These are phyloP conservation scores for Stromatinia cepivora DNA, from an alignment of 2,329 filamentous ascomycete species.

Conservation along the genomic window DNA sequence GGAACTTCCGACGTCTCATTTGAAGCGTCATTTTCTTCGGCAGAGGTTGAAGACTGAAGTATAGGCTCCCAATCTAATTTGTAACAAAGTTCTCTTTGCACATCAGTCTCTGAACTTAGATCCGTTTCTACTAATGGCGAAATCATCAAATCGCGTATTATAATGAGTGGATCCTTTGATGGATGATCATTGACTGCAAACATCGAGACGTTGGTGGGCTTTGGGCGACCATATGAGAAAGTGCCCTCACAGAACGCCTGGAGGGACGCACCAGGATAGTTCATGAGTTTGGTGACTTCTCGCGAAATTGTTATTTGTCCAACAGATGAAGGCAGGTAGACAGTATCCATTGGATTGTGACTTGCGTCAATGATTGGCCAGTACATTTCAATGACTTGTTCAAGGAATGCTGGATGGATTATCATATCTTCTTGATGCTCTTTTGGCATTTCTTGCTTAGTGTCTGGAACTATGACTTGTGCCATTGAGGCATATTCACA, in stretches of 20 bases:
- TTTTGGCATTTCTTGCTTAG: conserved; percentile 40
- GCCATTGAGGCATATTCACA: conserved; percentile 11
- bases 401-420: conserved; percentile 59
- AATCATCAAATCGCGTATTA: conserved; percentile 44
- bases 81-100: conserved; percentile 49
- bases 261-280: conserved; percentile 42
- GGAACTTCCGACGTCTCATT: neutral
- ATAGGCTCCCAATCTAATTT: conserved; percentile 50
- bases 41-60: conserved; percentile 32
- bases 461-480: conserved; percentile 18
- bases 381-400: conserved; percentile 45
- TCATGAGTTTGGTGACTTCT: conserved; percentile 42
- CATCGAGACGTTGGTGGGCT: conserved; percentile 45
- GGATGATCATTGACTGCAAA: conserved; percentile 41
- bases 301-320: conserved; percentile 44
- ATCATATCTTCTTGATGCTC: conserved; percentile 46
- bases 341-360: neutral
- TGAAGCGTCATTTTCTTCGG: conserved; percentile 39
- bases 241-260: conserved; percentile 45
- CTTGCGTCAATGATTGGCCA: conserved; percentile 19
- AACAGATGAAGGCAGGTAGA: conserved; percentile 22
- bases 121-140: conserved; percentile 46
- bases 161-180: conserved; percentile 42
- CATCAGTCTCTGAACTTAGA: conserved; percentile 36
- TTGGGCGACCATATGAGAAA: conserved; percentile 29